Base-by-base conservation (phyloP, 164 flowering plant species). In the Vitis cinerea region DNA sequence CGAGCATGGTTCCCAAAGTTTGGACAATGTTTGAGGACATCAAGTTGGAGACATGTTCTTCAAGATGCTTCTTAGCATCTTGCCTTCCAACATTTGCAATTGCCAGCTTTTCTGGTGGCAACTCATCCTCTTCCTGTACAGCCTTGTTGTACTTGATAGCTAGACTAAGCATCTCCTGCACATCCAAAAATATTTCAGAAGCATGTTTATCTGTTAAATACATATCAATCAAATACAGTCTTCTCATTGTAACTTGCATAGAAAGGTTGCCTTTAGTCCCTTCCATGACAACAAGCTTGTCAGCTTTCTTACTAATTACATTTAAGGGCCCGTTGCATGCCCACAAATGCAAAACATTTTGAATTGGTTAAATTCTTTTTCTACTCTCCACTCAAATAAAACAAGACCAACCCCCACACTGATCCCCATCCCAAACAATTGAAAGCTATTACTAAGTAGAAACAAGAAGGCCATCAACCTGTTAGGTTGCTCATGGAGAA, bases 21-120 rank as follows among this genome's bases (percentile, higher is more conserved):
- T 92, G 98, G 61, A 90, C 76, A 54, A 92, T 94, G 84, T 94
- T 92, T 9, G 97, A 87, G 11, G 98, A 94, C 98, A 90, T 94
- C 83, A 94, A 79, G 77, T 87, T 87, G 55, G 93, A 85, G 73
- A 89, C 93, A 63, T 87, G 93, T 27, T 89, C 93, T 72, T 87
- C 90, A 4, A 87, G 87, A 75, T 89, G 93, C 79, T 89, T 87
- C 82, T 89, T 88, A 14, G 93, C 97, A 70, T 94, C 98, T 77
- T 94, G 98, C 68, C 93, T 83, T 51, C 97, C 97, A 11, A 94
- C 97, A 67, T 94, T 94, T 1, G 97, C 98, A 52, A 94, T 94
- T 0, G 91, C 97, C 9, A 94, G 86, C 84, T 94, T 92, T 69
- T 92, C 98, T 2, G 97, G 96, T 0, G 97, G 81, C 74, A 94